phyloP scores from a whole-genome alignment of 331 rosid species.

The Prunus yedoensis region DNA sequence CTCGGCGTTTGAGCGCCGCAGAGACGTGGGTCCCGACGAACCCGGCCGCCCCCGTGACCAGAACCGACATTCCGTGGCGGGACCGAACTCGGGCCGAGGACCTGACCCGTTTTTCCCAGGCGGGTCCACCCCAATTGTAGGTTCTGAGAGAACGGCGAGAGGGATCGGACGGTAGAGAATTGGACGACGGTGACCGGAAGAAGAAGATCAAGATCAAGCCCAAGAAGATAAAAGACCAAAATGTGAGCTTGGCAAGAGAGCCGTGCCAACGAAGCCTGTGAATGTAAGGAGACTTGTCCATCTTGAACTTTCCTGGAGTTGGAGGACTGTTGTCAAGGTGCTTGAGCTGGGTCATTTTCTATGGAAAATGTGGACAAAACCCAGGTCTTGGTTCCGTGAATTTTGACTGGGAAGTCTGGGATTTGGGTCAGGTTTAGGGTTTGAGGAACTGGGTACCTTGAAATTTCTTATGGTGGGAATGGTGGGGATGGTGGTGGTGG shows the following conservation, averaged over 20 bases:
- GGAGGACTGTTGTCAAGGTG: constrained; percentile 63
- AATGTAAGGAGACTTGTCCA: constrained; percentile 62
- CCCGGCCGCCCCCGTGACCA: constrained; percentile 81
- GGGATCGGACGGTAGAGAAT: constrained; percentile 43
- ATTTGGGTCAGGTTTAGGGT: background rate
- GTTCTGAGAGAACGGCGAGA: constrained; percentile 64
- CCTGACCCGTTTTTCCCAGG: constrained; percentile 72
- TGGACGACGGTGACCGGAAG: constrained; percentile 56
- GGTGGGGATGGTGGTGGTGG: background rate
- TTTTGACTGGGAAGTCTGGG: background rate
- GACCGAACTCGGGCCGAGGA: constrained; percentile 61
- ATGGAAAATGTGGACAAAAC: constrained; percentile 30
- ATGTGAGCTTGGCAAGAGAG: constrained; percentile 62
- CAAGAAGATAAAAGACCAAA: constrained; percentile 66
- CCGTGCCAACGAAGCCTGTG: constrained; percentile 63
- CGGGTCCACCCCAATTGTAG: constrained; percentile 71
- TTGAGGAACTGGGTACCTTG: constrained; percentile 25
- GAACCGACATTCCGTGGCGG: constrained; percentile 50
- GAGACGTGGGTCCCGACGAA: constrained; percentile 86
- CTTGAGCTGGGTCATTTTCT: constrained; percentile 62
- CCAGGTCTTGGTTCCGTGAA: constrained; percentile 29
- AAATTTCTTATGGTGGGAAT: background rate
- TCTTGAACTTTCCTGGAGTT: constrained; percentile 82
- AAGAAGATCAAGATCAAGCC: constrained; percentile 70
- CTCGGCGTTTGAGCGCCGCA: constrained; percentile 70